These are phyloP conservation scores for Dentipellis sp. DNA, from an alignment of 768 basidiomycete species.

Conservation along the genomic window DNA sequence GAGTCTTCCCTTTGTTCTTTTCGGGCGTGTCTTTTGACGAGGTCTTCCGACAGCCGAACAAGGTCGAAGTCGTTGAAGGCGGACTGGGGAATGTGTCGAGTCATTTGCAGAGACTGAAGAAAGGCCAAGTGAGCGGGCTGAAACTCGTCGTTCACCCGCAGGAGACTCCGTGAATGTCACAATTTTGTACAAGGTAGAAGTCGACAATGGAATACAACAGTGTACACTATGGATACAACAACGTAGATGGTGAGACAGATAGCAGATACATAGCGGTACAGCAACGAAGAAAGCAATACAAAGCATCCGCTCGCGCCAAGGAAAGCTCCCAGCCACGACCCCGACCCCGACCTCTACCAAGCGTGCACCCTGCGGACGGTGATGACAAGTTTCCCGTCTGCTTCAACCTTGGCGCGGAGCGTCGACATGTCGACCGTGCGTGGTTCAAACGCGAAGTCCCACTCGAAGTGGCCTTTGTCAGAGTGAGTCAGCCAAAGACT, in stretches of 20 bases:
- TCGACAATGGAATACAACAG: not conserved
- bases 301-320: not conserved
- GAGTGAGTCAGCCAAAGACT: not conserved
- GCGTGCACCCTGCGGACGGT: not conserved
- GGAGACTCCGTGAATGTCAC: not conserved
- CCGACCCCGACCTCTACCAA: not conserved
- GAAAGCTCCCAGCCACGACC: not conserved
- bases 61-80: slow-evolving; percentile 15
- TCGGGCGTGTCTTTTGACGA: not conserved
- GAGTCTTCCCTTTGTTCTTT: not conserved
- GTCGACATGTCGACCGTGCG: not conserved
- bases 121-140: slow-evolving; percentile 17
- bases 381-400: not conserved
- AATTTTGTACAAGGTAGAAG: not conserved
- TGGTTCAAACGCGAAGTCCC: not conserved
- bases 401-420: not conserved
- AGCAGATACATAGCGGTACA: not conserved
- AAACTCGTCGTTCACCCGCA: slow-evolving; percentile 16
- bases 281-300: not conserved
- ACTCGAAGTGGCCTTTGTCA: not conserved
- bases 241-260: not conserved
- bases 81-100: slow-evolving; percentile 17
- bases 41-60: slow-evolving; percentile 12
- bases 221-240: not conserved
- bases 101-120: slow-evolving; percentile 12